Conservation (phyloP, 1,284 basidiomycete species). For the Moesziomyces sp. region DNA sequence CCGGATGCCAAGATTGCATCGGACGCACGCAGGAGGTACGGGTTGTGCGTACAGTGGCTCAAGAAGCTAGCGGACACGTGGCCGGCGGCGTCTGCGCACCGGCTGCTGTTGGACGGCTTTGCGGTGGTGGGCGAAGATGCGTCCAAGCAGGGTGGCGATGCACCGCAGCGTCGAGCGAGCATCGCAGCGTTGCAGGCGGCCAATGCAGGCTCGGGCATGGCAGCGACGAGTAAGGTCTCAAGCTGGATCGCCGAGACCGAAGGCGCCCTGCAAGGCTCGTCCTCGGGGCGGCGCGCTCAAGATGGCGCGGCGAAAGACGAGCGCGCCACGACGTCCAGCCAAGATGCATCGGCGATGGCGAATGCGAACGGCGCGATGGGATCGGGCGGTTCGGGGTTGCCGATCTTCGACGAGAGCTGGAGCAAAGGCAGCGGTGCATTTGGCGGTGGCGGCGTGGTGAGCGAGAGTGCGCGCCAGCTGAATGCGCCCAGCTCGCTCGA, state of each 20-base stretch:
- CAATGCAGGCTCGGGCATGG: slow-evolving; percentile 6
- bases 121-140: slow-evolving; percentile 50
- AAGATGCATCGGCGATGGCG: background rate
- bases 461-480: background rate
- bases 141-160: slow-evolving; percentile 23
- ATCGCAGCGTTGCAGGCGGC: slow-evolving; percentile 28
- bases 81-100: slow-evolving; percentile 60
- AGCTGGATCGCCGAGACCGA: slow-evolving; percentile 49
- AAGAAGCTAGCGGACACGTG: slow-evolving; percentile 55
- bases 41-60: slow-evolving; percentile 56
- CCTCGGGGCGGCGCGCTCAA: background rate
- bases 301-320: background rate
- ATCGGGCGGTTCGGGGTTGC: background rate
- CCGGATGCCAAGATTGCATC: slow-evolving; percentile 30
- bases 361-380: background rate
- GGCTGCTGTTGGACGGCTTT: slow-evolving; percentile 61
- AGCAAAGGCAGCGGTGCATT: slow-evolving; percentile 2
- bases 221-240: slow-evolving; percentile 20
- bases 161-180: slow-evolving; percentile 17
- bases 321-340: background rate
- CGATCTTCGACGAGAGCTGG: slow-evolving; percentile 1
- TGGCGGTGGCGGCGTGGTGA: too few relatives aligned
- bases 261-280: slow-evolving; percentile 16
- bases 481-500: slow-evolving; percentile 1
- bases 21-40: slow-evolving; percentile 51